These are phyloP conservation scores for Cochlearia excelsa DNA, from an alignment of 345 rosid species.

Conservation along the genomic window DNA sequence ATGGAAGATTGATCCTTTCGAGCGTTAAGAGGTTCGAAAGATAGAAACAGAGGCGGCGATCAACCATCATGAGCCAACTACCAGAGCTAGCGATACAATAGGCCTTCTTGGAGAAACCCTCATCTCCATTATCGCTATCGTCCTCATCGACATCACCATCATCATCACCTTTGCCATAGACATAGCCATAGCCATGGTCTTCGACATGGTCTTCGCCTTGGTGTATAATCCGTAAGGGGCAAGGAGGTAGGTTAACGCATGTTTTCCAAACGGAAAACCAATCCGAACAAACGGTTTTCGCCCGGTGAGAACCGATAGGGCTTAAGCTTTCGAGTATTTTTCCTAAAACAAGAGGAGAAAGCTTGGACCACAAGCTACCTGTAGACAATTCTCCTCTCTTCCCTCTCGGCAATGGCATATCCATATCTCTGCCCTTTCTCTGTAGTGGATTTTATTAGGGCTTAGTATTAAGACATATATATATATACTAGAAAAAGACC, in stretches of 20 bases:
- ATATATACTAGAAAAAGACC: no score
- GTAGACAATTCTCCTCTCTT: no score
- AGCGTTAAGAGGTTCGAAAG: background rate
- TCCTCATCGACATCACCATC: no score
- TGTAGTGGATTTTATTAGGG: no score
- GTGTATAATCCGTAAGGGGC: slow-evolving; percentile 14
- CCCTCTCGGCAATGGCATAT: no score
- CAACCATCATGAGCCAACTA: background rate
- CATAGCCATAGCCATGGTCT: no score
- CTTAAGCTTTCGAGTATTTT: slow-evolving; percentile 7
- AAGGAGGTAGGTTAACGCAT: background rate
- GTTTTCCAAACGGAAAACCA: slow-evolving; percentile 20
- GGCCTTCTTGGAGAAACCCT: no score
- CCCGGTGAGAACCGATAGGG: slow-evolving; percentile 15
- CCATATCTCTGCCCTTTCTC: no score
- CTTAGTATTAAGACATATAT: no score
- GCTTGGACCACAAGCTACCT: slow-evolving; percentile 13
- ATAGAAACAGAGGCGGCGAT: background rate
- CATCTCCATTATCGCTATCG: no score
- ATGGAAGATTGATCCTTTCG: slow-evolving; percentile 15
- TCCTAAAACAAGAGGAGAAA: background rate
- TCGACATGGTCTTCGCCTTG: background rate
- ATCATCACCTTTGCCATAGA: no score
- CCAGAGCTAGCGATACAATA: slow-evolving; percentile 11
- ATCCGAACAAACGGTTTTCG: slow-evolving; percentile 19